phyloP scores from a whole-genome alignment of 495 filamentous ascomycete species.

The Filosporella fistucella region DNA sequence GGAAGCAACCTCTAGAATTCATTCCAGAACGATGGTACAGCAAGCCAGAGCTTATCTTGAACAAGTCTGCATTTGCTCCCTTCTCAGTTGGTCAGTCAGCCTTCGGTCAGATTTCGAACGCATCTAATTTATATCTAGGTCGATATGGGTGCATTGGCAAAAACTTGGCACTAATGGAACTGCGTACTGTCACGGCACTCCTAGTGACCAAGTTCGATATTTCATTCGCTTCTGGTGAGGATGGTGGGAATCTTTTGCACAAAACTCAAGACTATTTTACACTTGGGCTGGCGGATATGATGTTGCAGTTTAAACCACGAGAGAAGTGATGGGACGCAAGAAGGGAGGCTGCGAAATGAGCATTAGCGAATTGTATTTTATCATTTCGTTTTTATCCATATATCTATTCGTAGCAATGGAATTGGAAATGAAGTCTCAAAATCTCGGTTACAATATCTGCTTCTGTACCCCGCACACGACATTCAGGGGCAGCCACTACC shows the following conservation, averaged over 20 bases:
- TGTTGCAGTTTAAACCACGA: slow-evolving; percentile 3
- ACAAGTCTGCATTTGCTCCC: slow-evolving; percentile 44
- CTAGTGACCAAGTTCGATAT: slow-evolving; percentile 10
- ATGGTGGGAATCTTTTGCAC: slow-evolving; percentile 5
- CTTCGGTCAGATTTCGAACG: no score
- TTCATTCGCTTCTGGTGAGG: slow-evolving; percentile 6
- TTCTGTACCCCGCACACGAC: no score
- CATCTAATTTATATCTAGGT: no score
- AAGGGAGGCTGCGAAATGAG: no score
- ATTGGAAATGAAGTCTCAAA: no score
- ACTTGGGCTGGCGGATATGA: neutral
- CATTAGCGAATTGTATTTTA: no score
- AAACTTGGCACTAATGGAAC: slow-evolving; percentile 43
- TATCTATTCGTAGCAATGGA: no score
- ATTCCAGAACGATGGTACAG: slow-evolving; percentile 53
- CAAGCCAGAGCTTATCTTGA: slow-evolving; percentile 36
- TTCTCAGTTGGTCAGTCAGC: slow-evolving; percentile 41
- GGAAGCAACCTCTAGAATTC: no score
- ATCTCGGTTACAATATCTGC: no score
- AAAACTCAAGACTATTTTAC: slow-evolving; percentile 12
- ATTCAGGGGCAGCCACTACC: no score
- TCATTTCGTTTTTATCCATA: no score
- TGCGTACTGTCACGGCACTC: slow-evolving; percentile 26
- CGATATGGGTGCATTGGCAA: slow-evolving; percentile 46
- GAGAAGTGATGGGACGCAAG: neutral